Evolutionary conservation across 164 flowering plant species (phyloP).

Genomic region (Aristolochia contorta): DNA sequence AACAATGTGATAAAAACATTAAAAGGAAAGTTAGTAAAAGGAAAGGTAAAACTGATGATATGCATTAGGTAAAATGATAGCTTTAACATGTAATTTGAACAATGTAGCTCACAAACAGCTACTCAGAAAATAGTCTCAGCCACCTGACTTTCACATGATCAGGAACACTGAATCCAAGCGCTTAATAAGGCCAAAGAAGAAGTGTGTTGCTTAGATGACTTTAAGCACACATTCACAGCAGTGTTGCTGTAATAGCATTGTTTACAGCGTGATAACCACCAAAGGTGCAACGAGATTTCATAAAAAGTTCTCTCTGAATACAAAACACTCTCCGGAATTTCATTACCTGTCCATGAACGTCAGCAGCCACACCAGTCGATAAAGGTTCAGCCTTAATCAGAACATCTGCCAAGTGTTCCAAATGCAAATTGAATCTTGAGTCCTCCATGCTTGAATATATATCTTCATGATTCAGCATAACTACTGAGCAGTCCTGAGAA

Average conservation of each 20-base stretch:
- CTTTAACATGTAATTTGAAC: background rate
- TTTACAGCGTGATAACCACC: background rate
- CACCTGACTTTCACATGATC: too few species aligned
- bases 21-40: background rate
- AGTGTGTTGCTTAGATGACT: background rate
- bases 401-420: slow-evolving; percentile 66
- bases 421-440: slow-evolving; percentile 37
- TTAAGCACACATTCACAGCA: background rate
- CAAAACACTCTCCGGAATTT: background rate
- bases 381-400: slow-evolving; percentile 66
- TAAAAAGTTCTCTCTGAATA: background rate
- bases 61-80: background rate
- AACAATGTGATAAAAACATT: background rate
- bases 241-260: background rate
- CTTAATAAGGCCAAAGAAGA: too few species aligned
- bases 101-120: background rate
- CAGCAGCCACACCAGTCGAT: slow-evolving; percentile 75
- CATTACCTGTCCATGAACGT: slow-evolving; percentile 93
- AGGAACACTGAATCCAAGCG: too few species aligned
- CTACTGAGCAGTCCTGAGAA: slow-evolving; percentile 56
- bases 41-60: background rate
- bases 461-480: slow-evolving; percentile 64
- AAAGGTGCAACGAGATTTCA: background rate
- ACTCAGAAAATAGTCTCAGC: too few species aligned
- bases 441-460: slow-evolving; percentile 39